Percentiles rank a stretch among this genome's conserved stretches.
phyloP scores from a whole-genome alignment of 2,329 filamentous ascomycete species.

The Fusarium sp. region DNA sequence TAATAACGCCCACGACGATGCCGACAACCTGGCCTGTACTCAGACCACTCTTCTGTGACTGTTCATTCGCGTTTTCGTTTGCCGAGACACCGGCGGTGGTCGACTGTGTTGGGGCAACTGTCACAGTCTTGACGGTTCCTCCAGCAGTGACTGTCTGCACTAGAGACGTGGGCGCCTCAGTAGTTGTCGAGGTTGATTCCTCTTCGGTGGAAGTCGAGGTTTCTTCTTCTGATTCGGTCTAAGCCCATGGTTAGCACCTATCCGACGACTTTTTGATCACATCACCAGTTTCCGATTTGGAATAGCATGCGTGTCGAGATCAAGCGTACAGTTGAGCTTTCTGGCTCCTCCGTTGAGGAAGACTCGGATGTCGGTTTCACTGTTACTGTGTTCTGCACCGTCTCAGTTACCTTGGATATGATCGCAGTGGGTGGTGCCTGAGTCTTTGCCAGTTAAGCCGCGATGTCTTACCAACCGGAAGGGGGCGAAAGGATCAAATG shows the following conservation, averaged over 20 bases:
- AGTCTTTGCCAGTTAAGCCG: constrained; percentile 44
- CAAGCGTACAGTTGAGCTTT: constrained; percentile 55
- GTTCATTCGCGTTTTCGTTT: constrained; percentile 31
- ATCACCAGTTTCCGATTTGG: constrained; percentile 33
- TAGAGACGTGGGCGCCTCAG: constrained; percentile 38
- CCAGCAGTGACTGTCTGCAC: constrained; percentile 67
- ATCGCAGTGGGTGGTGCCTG: constrained; percentile 45
- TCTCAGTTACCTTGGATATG: constrained; percentile 51
- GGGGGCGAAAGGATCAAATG: constrained; percentile 18
- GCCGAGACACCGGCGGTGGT: constrained; percentile 36
- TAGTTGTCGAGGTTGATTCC: constrained; percentile 25
- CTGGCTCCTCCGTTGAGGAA: constrained; percentile 41
- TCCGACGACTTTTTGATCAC: constrained; percentile 14
- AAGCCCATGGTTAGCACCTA: constrained; percentile 29
- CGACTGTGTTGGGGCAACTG: constrained; percentile 58
- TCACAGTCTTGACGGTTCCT: constrained; percentile 67
- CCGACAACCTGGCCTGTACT: constrained; percentile 63
- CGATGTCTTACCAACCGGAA: constrained; percentile 39
- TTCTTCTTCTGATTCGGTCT: constrained; percentile 28
- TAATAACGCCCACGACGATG: constrained; percentile 64
- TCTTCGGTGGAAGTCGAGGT: constrained; percentile 35
- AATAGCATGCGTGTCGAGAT: constrained; percentile 33
- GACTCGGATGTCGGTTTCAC: constrained; percentile 32
- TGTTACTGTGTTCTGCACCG: constrained; percentile 49
- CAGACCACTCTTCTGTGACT: constrained; percentile 46